Evolutionary conservation across 768 basidiomycete genomes (phyloP).

Genomic region (Pulveroboletus ravenelii): DNA sequence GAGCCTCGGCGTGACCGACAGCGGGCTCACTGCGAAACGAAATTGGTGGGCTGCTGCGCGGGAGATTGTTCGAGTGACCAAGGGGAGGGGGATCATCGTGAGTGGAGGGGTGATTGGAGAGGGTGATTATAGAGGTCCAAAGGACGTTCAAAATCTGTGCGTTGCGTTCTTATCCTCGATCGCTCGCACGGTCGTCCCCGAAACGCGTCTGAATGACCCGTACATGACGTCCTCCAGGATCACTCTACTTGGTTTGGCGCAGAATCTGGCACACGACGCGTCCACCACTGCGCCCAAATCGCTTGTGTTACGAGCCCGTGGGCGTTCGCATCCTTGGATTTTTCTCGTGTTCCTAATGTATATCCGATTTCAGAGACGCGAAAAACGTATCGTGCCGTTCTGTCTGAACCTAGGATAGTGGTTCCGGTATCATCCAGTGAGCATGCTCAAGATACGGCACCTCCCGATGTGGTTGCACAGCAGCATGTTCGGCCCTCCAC

Average conservation of each 20-base stretch:
- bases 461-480: background rate
- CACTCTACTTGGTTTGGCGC: slow-evolving; percentile 60
- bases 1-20: slow-evolving; percentile 48
- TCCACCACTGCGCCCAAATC: slow-evolving; percentile 60
- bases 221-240: slow-evolving; percentile 42
- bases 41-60: slow-evolving; percentile 83
- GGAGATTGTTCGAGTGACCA: slow-evolving; percentile 75
- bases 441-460: background rate
- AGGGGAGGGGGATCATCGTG: slow-evolving; percentile 71
- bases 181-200: too few species aligned
- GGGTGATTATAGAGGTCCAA: slow-evolving; percentile 63
- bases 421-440: slow-evolving; percentile 35
- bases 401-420: slow-evolving; percentile 70
- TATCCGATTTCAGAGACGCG: slow-evolving; percentile 58
- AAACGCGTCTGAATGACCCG: too few species aligned
- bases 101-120: slow-evolving; percentile 62
- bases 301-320: slow-evolving; percentile 68
- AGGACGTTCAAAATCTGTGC: slow-evolving; percentile 74
- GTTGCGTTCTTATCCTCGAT: slow-evolving; percentile 16
- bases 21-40: slow-evolving; percentile 53
- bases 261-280: slow-evolving; percentile 63
- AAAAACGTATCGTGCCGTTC: slow-evolving; percentile 71
- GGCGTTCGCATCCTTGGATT: slow-evolving; percentile 23
- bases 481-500: background rate
- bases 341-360: background rate